Evolutionary conservation across 306 rosid genomes (phyloP).

Genomic region (Hippophae gyantsensis): DNA sequence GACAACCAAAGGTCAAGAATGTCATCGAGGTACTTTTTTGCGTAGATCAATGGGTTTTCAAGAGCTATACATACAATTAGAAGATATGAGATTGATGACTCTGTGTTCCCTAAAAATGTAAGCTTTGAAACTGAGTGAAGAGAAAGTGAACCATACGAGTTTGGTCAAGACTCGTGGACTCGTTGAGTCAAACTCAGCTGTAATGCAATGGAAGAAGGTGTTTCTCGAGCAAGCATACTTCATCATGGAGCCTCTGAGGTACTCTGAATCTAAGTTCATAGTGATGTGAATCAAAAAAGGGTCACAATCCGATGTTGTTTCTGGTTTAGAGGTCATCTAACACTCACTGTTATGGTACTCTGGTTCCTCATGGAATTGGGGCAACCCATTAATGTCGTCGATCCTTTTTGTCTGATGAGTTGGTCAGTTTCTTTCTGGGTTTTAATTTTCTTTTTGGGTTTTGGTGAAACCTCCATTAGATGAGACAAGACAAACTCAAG

Average conservation of each 20-base stretch:
- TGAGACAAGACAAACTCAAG: no score
- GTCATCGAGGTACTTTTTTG: conserved; percentile 79
- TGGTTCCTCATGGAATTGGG: conserved; percentile 61
- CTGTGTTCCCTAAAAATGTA: conserved; percentile 78
- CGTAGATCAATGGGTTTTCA: conserved; percentile 89
- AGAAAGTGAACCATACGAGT: conserved; percentile 68
- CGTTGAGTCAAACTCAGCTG: conserved; percentile 84
- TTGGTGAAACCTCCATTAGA: no score
- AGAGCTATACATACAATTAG: conserved; percentile 63
- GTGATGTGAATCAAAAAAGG: conserved; percentile 71
- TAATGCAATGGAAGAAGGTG: conserved; percentile 75
- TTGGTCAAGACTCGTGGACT: conserved; percentile 56
- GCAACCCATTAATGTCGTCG: not conserved
- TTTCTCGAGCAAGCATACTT: conserved; percentile 83
- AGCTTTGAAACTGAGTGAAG: conserved; percentile 76
- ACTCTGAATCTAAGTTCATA: conserved; percentile 81
- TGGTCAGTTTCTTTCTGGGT: no score
- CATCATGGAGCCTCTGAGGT: conserved; percentile 77
- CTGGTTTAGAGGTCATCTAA: conserved; percentile 17
- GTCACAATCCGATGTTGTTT: conserved; percentile 40
- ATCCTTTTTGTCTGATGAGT: conserved; percentile 15
- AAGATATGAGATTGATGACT: conserved; percentile 71
- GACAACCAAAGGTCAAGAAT: conserved; percentile 58
- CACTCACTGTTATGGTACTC: conserved; percentile 83
- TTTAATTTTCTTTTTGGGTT: no score